Evolutionary conservation across 2,329 filamentous ascomycete species (phyloP).

Genomic region (Ascochyta viciae-villosae): DNA sequence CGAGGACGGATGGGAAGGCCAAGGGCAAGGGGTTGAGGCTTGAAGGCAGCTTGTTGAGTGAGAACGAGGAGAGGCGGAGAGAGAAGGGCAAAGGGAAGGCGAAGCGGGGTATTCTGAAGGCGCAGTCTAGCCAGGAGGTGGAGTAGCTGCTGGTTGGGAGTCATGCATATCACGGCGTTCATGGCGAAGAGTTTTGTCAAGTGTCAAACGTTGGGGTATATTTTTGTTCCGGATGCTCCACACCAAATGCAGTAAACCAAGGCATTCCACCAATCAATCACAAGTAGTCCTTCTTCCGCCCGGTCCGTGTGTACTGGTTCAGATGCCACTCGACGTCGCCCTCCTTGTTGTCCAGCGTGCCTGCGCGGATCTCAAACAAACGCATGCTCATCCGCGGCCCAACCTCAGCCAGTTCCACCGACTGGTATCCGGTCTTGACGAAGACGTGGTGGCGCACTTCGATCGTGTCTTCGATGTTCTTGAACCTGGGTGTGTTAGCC

Average conservation of each 20-base stretch:
- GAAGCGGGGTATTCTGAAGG: conserved; percentile 14
- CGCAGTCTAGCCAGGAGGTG: neutral
- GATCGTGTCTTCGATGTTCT: conserved; percentile 86
- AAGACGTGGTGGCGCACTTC: conserved; percentile 95
- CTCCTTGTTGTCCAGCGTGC: conserved; percentile 91
- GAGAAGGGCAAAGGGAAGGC: conserved; percentile 31
- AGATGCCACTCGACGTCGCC: conserved; percentile 97
- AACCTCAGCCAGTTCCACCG: conserved; percentile 61
- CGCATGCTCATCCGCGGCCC: conserved; percentile 96
- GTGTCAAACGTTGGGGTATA: conserved; percentile 5
- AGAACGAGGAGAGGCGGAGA: conserved; percentile 65
- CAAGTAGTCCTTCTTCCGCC: conserved; percentile 94
- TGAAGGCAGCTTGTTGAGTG: conserved; percentile 82
- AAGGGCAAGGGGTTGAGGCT: conserved; percentile 78
- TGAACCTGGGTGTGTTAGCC: conserved; percentile 48
- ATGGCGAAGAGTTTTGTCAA: conserved; percentile 1
- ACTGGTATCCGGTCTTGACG: conserved; percentile 88
- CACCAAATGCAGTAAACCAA: neutral
- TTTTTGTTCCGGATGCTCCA: neutral
- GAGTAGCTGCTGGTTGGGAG: neutral
- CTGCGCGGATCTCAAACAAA: conserved; percentile 88
- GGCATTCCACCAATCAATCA: conserved; percentile 46
- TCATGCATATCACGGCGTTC: conserved; percentile 8
- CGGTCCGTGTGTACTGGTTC: conserved; percentile 92
- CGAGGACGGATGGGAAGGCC: conserved; percentile 68